Percentiles rank a stretch among this genome's conserved stretches.
Evolutionary conservation across 2,329 filamentous ascomycete species (phyloP).

Genomic region (Metarhizium robertsii): DNA sequence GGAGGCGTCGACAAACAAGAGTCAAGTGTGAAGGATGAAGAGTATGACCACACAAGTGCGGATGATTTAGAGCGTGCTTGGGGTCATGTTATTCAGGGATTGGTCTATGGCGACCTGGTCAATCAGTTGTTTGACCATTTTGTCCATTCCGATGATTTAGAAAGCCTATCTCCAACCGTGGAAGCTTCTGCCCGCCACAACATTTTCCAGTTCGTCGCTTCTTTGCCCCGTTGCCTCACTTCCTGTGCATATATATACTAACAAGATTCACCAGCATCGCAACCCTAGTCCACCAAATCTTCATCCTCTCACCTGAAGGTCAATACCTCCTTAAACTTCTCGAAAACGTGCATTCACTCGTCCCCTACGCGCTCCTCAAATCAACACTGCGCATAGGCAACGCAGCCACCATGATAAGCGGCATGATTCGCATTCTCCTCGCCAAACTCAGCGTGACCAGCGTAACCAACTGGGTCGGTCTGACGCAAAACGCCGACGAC

Average conservation of each 20-base stretch:
- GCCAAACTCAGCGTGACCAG: slow-evolving; percentile 69
- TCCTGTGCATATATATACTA: not conserved
- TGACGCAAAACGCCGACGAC: slow-evolving; percentile 62
- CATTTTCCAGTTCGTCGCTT: slow-evolving; percentile 53
- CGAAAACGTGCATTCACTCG: slow-evolving; percentile 58
- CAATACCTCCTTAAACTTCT: slow-evolving; percentile 64
- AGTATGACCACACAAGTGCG: slow-evolving; percentile 51
- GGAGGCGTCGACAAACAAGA: slow-evolving; percentile 35
- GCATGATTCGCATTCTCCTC: slow-evolving; percentile 61
- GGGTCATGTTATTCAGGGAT: slow-evolving; percentile 54
- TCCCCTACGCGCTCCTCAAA: slow-evolving; percentile 63
- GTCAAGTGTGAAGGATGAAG: slow-evolving; percentile 9
- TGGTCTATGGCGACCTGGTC: slow-evolving; percentile 60
- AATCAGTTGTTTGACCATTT: slow-evolving; percentile 56
- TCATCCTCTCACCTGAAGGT: slow-evolving; percentile 66
- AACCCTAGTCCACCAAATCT: slow-evolving; percentile 63
- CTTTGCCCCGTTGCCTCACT: not conserved
- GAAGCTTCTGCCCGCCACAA: slow-evolving; percentile 56
- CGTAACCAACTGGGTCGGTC: slow-evolving; percentile 70
- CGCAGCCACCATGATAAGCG: slow-evolving; percentile 72
- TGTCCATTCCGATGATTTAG: slow-evolving; percentile 50
- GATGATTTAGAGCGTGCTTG: slow-evolving; percentile 55
- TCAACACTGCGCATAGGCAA: slow-evolving; percentile 71
- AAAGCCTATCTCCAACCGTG: slow-evolving; percentile 52
- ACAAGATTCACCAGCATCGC: slow-evolving; percentile 44